Percentiles rank a stretch among this genome's conserved stretches.
Conservation (phyloP, 2,329 filamentous ascomycete genomes). For the Colletotrichum costaricense region DNA sequence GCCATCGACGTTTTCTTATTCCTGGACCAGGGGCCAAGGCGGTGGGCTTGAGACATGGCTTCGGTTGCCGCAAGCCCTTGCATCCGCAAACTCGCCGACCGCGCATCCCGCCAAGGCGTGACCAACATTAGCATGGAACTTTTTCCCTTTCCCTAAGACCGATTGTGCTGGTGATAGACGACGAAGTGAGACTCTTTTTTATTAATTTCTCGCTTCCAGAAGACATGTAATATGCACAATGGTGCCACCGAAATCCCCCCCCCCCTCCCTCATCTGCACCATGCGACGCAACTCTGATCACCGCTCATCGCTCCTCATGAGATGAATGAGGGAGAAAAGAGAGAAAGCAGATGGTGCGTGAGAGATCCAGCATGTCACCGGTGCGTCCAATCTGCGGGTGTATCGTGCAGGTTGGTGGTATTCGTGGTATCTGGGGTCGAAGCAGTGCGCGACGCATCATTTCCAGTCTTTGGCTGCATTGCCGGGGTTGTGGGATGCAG, state of each 20-base stretch:
- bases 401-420: not conserved
- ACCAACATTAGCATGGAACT: not conserved
- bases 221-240: slow-evolving; percentile 1
- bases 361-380: slow-evolving; percentile 26
- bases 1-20: not conserved
- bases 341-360: not conserved
- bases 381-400: not conserved
- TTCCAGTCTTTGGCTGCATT: slow-evolving; percentile 19
- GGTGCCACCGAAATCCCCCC: not conserved
- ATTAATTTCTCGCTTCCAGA: not conserved
- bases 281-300: not conserved
- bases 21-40: not conserved
- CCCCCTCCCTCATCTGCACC: no score
- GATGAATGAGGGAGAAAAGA: not conserved
- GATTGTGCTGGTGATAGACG: not conserved
- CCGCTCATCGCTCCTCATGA: not conserved
- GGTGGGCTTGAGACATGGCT: not conserved
- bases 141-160: not conserved
- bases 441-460: slow-evolving; percentile 4
- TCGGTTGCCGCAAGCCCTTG: slow-evolving; percentile 3
- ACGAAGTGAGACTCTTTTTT: not conserved
- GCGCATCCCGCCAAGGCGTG: not conserved
- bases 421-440: slow-evolving; percentile 12
- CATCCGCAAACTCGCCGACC: not conserved
- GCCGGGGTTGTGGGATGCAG: slow-evolving; percentile 21